These are phyloP conservation scores for Cadophora luteo-olivacea DNA, from an alignment of 2,329 filamentous ascomycete genomes.

Conservation along the genomic window DNA sequence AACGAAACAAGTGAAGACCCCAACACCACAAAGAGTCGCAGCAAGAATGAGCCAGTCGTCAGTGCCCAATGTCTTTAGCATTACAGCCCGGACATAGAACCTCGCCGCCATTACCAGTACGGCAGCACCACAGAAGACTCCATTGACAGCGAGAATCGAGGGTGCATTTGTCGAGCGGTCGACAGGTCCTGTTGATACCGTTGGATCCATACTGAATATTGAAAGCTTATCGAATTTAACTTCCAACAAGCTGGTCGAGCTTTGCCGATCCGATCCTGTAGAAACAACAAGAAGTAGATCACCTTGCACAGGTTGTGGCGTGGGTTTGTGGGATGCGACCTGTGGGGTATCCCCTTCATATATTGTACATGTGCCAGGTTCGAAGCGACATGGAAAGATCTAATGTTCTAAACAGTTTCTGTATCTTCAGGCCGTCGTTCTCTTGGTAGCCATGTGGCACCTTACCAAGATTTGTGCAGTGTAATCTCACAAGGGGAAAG, in stretches of 20 bases:
- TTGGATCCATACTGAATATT: slow-evolving; percentile 7
- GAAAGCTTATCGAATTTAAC: slow-evolving; percentile 26
- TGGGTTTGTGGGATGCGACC: neutral
- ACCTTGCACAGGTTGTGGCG: neutral
- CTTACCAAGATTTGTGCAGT: neutral
- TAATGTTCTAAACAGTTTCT: neutral
- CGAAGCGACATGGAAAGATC: neutral
- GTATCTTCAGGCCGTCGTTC: neutral
- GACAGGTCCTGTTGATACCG: neutral
- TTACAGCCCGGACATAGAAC: slow-evolving; percentile 51
- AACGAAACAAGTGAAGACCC: slow-evolving; percentile 35
- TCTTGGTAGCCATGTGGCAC: neutral
- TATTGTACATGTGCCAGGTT: neutral
- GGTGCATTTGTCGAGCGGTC: slow-evolving; percentile 45
- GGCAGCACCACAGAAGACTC: slow-evolving; percentile 46
- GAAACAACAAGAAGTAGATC: slow-evolving; percentile 1
- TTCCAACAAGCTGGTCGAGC: slow-evolving; percentile 4
- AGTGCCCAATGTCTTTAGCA: slow-evolving; percentile 52
- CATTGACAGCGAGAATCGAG: slow-evolving; percentile 49
- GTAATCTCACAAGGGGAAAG: neutral
- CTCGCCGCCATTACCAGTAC: slow-evolving; percentile 47
- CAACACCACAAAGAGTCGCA: slow-evolving; percentile 42
- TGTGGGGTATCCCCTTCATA: slow-evolving; percentile 6
- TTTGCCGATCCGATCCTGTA: neutral
- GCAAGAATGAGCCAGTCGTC: slow-evolving; percentile 55